Base-by-base conservation (phyloP, 2,329 filamentous ascomycete genomes). In the Fonsecaea pugnacius region DNA sequence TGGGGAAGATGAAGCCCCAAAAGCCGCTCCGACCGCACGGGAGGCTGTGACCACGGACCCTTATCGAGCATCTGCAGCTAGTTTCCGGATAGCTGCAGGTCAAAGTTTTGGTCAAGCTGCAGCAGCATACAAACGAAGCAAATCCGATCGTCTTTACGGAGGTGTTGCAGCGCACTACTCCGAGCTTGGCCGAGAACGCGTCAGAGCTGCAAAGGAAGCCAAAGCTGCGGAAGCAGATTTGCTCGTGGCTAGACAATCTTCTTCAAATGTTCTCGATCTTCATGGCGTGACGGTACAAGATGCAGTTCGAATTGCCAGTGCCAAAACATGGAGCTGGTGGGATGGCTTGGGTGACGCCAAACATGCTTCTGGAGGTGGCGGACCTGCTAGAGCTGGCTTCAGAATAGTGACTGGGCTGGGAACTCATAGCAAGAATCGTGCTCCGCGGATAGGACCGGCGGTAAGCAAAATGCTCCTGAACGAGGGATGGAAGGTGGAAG, bases 281-380 rank as follows among this genome's bases (percentile, higher is more conserved):
- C 94, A 98, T 75, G 91, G 92, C 5, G 87, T 96, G 4, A 87
- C 84, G 51, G 92, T 97, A 1, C 82, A 87, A 55, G 91, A 96
- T 74, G 94, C 90, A 1, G 87, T 92, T 33, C 83, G 91, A 2
- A 96, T 97, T 68, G 88, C 91, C 1, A 83, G 85, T 33, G 83
- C 87, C 53, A 84, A 83, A 40, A 89, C 90, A 0, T 82, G 84
- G 68, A 75, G 74, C 9, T 98, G 94, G 94, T 97, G 92, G 93
- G 79, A 86, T 18, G 77, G 78, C 0, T 78, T 92, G 8, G 90
- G 90, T 0, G 89, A 93, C 72, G 81, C 82, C 55, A 85, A 85
- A 67, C 82, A 83, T 52, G 79, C 79, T 64, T 73, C 70, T 3
- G 81, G 82, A 52, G 72, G 75, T 66, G 74, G 77, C 63, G 72